Evolutionary conservation across 164 flowering plant genomes (phyloP).

Genomic region (Nymphaea colorata): DNA sequence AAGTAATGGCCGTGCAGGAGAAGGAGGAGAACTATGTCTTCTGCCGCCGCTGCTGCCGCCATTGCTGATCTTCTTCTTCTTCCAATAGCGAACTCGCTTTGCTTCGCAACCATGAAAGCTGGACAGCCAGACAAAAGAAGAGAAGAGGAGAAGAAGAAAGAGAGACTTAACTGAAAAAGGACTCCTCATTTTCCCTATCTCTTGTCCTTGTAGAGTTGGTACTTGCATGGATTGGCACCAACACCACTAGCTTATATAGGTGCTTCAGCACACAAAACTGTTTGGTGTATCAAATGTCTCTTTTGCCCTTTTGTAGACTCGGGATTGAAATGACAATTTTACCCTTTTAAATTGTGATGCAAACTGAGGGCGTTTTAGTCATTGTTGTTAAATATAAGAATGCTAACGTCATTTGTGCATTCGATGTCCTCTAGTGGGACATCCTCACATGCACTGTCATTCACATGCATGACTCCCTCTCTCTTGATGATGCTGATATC

Average conservation of each 20-base stretch:
- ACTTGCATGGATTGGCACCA: not conserved
- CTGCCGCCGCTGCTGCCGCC: conserved; percentile 19
- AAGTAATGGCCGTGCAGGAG: conserved; percentile 12
- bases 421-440: too few species aligned
- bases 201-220: not conserved
- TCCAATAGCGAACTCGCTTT: conserved; percentile 76
- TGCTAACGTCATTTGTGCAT: too few species aligned
- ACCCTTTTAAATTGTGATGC: not conserved
- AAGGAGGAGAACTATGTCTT: conserved; percentile 11
- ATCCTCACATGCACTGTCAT: too few species aligned
- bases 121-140: conserved; percentile 40
- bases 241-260: not conserved
- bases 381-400: too few species aligned
- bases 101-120: conserved; percentile 54
- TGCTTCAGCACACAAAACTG: not conserved
- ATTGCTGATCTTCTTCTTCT: conserved; percentile 26
- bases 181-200: conserved; percentile 21
- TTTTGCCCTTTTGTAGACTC: not conserved
- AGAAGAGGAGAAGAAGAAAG: conserved; percentile 38
- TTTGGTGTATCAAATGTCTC: not conserved
- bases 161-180: conserved; percentile 30
- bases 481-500: too few species aligned
- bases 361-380: not conserved
- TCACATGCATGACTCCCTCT: too few species aligned
- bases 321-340: not conserved